These are phyloP conservation scores for Schizosaccharomyces cryophilus DNA, from an alignment of 805 yeast genomes.

Conservation along the genomic window DNA sequence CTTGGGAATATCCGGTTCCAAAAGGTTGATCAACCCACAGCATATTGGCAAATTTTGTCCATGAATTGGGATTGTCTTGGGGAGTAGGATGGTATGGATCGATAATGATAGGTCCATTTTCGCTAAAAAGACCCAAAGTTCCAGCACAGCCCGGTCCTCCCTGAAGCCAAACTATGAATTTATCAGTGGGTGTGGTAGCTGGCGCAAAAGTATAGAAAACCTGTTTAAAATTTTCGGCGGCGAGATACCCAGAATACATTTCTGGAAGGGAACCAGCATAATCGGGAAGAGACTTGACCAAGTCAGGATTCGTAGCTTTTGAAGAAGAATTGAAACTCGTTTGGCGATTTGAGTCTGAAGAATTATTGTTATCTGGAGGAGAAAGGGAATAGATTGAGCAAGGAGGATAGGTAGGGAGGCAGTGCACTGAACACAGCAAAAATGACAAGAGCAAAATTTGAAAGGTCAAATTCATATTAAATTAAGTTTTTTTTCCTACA, in stretches of 20 bases:
- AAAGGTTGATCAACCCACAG: conserved; percentile 85
- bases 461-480: too few relatives aligned
- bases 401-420: too few relatives aligned
- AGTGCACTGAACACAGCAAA: too few relatives aligned
- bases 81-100: conserved; percentile 18
- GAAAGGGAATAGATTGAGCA: too few relatives aligned
- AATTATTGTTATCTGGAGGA: neutral
- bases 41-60: conserved; percentile 70
- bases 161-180: conserved; percentile 66
- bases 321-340: neutral
- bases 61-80: conserved; percentile 43
- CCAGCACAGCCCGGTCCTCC: conserved; percentile 95
- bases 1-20: conserved; percentile 57
- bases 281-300: neutral
- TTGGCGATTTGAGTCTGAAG: neutral
- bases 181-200: conserved; percentile 68
- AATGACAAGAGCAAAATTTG: too few relatives aligned
- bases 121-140: conserved; percentile 64
- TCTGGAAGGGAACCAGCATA: neutral
- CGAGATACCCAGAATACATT: neutral
- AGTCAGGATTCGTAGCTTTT: neutral
- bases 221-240: neutral
- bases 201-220: conserved; percentile 59
- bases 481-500: too few relatives aligned
- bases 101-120: conserved; percentile 60